Conservation (phyloP, 495 filamentous ascomycete genomes). For the Penicillium parvum region DNA sequence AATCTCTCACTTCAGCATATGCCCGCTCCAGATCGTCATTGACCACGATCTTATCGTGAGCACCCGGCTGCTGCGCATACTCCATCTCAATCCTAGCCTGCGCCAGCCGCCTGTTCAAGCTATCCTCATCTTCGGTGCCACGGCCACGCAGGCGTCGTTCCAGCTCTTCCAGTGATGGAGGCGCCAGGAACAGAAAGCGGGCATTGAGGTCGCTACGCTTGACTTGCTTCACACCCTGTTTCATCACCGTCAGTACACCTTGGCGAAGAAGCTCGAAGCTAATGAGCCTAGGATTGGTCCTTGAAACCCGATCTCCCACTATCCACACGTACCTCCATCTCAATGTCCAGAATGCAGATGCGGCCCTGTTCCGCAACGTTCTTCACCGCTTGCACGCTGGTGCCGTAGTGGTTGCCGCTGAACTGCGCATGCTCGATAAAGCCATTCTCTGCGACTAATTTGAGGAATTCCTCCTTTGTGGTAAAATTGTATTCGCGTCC, state of each 20-base stretch:
- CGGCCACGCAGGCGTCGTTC: conserved; percentile 75
- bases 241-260: conserved; percentile 78
- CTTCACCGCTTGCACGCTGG: conserved; percentile 69
- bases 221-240: conserved; percentile 89
- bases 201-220: conserved; percentile 70
- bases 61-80: conserved; percentile 65
- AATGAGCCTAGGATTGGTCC: no score
- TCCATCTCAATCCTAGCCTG: conserved; percentile 83
- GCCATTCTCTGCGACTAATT: conserved; percentile 61
- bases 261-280: no score
- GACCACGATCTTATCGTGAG: conserved; percentile 80
- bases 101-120: conserved; percentile 64
- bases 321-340: conserved; percentile 77
- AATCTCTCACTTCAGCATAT: conserved; percentile 72
- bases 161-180: conserved; percentile 69
- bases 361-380: conserved; percentile 57
- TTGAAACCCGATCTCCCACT: not conserved
- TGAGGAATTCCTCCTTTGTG: conserved; percentile 61
- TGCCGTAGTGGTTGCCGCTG: conserved; percentile 86
- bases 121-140: conserved; percentile 78
- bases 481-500: conserved; percentile 82
- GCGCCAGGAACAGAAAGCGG: conserved; percentile 80
- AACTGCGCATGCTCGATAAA: conserved; percentile 91
- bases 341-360: conserved; percentile 65
- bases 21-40: conserved; percentile 87